Percentiles rank a stretch among this genome's conserved stretches.
Evolutionary conservation across 305 asterid genomes (phyloP).

Genomic region (Plantago coronopus): DNA sequence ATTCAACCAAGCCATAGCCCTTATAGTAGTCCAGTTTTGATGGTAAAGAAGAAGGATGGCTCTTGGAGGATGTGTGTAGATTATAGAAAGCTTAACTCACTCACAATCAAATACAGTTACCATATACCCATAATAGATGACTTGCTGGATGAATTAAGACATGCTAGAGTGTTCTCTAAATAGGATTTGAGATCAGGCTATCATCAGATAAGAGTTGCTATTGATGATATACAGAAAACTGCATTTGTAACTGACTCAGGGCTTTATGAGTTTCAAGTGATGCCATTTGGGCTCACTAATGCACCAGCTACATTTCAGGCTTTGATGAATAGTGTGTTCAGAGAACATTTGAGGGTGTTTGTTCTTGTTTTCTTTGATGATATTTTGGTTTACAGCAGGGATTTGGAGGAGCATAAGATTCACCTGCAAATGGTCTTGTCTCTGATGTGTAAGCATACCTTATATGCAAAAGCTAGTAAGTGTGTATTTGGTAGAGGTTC

Average conservation of each 20-base stretch:
- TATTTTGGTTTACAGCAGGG: no score
- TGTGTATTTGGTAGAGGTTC: neutral
- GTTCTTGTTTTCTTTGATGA: neutral
- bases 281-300: neutral
- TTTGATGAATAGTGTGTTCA: neutral
- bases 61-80: neutral
- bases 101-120: neutral
- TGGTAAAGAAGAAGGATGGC: slow-evolving; percentile 1
- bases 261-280: neutral
- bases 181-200: neutral
- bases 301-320: slow-evolving; percentile 4
- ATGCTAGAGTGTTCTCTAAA: neutral
- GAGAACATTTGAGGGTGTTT: neutral
- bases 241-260: neutral
- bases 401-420: neutral
- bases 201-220: no score
- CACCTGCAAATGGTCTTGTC: neutral
- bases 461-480: neutral
- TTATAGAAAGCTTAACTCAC: neutral
- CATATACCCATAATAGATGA: neutral
- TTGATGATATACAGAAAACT: no score
- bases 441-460: neutral
- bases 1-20: neutral
- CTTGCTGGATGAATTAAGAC: neutral
- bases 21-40: neutral